These are phyloP conservation scores for Aspergillus panamensis DNA, from an alignment of 495 filamentous ascomycete genomes.

Conservation along the genomic window DNA sequence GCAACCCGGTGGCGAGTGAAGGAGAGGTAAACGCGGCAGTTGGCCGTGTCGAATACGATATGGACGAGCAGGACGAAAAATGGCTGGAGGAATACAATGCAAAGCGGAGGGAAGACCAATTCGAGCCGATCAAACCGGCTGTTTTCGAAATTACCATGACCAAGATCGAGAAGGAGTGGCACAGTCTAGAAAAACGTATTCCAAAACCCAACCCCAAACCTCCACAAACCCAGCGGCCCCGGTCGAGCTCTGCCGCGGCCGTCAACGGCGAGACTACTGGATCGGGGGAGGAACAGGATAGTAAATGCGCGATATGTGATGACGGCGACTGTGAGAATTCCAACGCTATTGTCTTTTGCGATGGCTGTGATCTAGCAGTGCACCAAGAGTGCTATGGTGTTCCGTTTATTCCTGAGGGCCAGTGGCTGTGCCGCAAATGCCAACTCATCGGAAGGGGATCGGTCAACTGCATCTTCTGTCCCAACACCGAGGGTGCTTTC, in stretches of 20 bases:
- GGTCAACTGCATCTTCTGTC: constrained; percentile 96
- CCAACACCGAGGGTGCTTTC: constrained; percentile 95
- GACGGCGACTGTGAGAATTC: constrained; percentile 98
- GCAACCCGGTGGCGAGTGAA: constrained; percentile 54
- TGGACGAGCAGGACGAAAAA: constrained; percentile 98
- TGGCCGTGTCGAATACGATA: constrained; percentile 93
- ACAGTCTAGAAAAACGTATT: constrained; percentile 90
- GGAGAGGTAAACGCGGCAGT: constrained; percentile 58
- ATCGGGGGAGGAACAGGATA: constrained; percentile 89
- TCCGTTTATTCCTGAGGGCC: constrained; percentile 96
- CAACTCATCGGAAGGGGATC: constrained; percentile 89
- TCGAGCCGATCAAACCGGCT: constrained; percentile 81
- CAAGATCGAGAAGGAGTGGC: constrained; percentile 98
- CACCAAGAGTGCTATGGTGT: constrained; percentile 99
- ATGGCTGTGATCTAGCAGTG: constrained; percentile 95
- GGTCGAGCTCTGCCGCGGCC: constrained; percentile 87
- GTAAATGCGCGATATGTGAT: constrained; percentile 95
- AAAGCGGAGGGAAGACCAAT: constrained; percentile 64
- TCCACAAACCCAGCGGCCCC: constrained; percentile 82
- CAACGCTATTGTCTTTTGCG: constrained; percentile 99
- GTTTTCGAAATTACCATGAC: constrained; percentile 97
- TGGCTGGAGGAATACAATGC: constrained; percentile 86
- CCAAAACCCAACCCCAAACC: constrained; percentile 95
- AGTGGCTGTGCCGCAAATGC: constrained; percentile 98
- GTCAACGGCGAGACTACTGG: constrained; percentile 84